Percentiles rank a stretch among this genome's conserved stretches.
Conservation (phyloP, 2,329 filamentous ascomycete genomes). For the Didymosphaeria variabile region DNA sequence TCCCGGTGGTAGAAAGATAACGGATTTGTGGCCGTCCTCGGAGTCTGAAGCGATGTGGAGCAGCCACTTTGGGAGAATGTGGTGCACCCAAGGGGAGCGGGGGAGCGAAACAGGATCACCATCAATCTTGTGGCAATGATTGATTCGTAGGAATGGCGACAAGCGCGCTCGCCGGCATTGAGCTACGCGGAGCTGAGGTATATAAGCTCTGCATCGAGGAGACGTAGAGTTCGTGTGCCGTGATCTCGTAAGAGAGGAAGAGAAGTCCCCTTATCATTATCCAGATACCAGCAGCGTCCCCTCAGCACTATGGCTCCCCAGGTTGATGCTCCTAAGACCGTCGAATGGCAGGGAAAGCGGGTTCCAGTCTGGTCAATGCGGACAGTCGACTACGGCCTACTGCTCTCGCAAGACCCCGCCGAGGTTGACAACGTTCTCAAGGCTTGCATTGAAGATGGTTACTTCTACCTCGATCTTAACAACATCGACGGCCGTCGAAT, state of each 20-base stretch:
- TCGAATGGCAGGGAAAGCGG: conserved; percentile 44
- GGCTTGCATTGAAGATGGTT: conserved; percentile 62
- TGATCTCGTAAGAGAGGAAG: conserved; percentile 15
- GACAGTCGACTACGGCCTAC: conserved; percentile 61
- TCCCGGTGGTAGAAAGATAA: conserved; percentile 10
- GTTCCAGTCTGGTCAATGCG: conserved; percentile 46
- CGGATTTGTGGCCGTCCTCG: conserved; percentile 6
- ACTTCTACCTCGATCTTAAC: conserved; percentile 65
- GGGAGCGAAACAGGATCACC: conserved; percentile 24
- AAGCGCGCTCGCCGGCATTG: conserved; percentile 9
- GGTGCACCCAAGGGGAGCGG: conserved; percentile 26
- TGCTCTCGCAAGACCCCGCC: conserved; percentile 64
- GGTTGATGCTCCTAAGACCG: conserved; percentile 32
- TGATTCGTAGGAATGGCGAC: conserved; percentile 16
- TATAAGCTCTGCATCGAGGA: conserved; percentile 21
- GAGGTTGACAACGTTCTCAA: conserved; percentile 63
- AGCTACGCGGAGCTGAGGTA: conserved; percentile 16
- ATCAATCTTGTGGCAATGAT: conserved; percentile 21
- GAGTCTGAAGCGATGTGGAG: conserved; percentile 16
- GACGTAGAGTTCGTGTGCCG: conserved; percentile 13
- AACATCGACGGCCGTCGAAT: conserved; percentile 63
- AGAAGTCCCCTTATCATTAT: conserved; percentile 12
- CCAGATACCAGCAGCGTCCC: background rate
- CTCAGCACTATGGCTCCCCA: conserved; percentile 33
- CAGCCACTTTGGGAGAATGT: conserved; percentile 30